phyloP scores from a whole-genome alignment of 2,329 filamentous ascomycete species.

The Hymenoscyphus fraxineus region DNA sequence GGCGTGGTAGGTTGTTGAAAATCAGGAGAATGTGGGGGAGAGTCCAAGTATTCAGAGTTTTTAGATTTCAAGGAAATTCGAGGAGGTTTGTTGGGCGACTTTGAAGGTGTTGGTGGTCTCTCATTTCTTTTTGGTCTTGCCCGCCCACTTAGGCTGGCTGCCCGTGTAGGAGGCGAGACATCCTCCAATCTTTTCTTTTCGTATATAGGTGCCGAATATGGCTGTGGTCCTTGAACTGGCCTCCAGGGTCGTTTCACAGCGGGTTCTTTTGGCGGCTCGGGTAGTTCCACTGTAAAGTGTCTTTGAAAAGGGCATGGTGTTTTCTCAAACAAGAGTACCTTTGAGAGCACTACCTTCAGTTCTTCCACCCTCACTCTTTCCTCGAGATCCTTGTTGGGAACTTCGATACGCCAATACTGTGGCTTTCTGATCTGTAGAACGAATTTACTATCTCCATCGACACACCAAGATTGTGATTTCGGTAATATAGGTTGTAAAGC shows the following conservation, averaged over 20 bases:
- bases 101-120: conserved; percentile 5
- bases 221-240: conserved; percentile 39
- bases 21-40: conserved; percentile 5
- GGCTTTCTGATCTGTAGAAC: conserved; percentile 81
- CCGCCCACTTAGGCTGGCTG: not conserved
- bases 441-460: conserved; percentile 79
- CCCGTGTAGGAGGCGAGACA: not conserved
- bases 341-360: conserved; percentile 65
- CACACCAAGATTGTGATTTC: conserved; percentile 90
- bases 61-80: not conserved
- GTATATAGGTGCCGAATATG: conserved; percentile 15
- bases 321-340: conserved; percentile 79
- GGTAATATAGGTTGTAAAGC: conserved; percentile 83
- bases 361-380: conserved; percentile 62
- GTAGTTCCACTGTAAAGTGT: conserved; percentile 69
- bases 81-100: conserved; percentile 5
- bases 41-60: not conserved
- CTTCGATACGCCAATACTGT: conserved; percentile 86
- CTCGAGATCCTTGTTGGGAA: conserved; percentile 62
- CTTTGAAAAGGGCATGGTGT: conserved; percentile 83
- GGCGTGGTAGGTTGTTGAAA: conserved; percentile 1
- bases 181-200: conserved; percentile 14
- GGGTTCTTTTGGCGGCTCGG: conserved; percentile 62
- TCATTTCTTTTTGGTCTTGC: not conserved
- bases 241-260: conserved; percentile 67